Percentiles rank a stretch among this genome's conserved stretches.
These are phyloP conservation scores for Nemania sp. DNA, from an alignment of 2,329 filamentous ascomycete species.

Conservation along the genomic window DNA sequence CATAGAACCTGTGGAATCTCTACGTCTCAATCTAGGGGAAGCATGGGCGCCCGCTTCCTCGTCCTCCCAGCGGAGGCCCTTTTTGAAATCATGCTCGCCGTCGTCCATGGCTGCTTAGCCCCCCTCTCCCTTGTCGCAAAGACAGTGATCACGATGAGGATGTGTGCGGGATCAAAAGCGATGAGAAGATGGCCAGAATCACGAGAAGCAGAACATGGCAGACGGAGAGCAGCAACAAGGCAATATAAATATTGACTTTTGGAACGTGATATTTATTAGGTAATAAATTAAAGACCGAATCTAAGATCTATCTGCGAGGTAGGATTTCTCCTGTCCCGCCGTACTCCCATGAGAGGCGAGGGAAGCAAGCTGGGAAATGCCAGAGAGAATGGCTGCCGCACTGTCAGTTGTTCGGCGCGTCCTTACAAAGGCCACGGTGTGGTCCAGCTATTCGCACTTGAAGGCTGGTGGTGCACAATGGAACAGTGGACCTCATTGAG, in stretches of 20 bases:
- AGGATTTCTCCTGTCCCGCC: background rate
- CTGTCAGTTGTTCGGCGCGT: slow-evolving; percentile 32
- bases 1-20: slow-evolving; percentile 45
- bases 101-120: slow-evolving; percentile 24
- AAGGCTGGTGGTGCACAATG: slow-evolving; percentile 15
- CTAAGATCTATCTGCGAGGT: background rate
- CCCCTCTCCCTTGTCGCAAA: background rate
- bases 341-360: slow-evolving; percentile 3
- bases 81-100: slow-evolving; percentile 33
- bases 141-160: background rate
- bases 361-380: slow-evolving; percentile 18
- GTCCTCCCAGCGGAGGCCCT: slow-evolving; percentile 44
- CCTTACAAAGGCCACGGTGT: slow-evolving; percentile 32
- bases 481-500: background rate
- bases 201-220: background rate
- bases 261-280: background rate
- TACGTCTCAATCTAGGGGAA: slow-evolving; percentile 33
- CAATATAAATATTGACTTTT: too few species aligned
- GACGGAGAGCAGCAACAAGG: too few species aligned
- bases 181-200: background rate
- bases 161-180: background rate
- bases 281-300: background rate
- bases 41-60: slow-evolving; percentile 41
- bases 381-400: slow-evolving; percentile 35
- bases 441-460: slow-evolving; percentile 22